Evolutionary conservation across 2,329 filamentous ascomycete species (phyloP), one percentile per base, ranked within the genome.

Genomic region (Stenocarpella maydis): DNA sequence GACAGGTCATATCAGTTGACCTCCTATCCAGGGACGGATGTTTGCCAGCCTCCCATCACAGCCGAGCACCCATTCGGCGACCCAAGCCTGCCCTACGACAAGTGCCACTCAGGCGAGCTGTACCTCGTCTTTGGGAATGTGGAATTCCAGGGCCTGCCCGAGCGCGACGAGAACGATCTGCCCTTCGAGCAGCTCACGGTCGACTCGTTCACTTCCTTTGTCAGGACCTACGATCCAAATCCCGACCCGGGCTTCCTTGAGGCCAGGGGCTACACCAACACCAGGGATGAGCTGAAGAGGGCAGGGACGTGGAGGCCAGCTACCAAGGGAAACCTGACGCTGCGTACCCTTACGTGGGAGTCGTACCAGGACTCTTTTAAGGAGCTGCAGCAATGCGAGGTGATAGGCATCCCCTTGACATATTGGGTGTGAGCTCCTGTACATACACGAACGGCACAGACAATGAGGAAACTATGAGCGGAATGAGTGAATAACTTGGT

Each of bases 41-140:
- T 84, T 0, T 86, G 84, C 82, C 83, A 77, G 76, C 82, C 72
- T 70, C 81, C 75, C 72, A 77, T 58, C 72, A 83, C 67, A 70
- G 72, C 67, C 72, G 75, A 68, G 70, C 81, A 52, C 71, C 81
- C 79, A 0, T 6, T 74, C 28, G 79, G 85, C 53, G 84, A 87
- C 82, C 60, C 87, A 3, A 70, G 67, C 9, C 69, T 71, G 54
- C 75, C 77, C 3, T 82, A 90, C 76, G 85, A 87, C 75, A 83
- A 84, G 34, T 86, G 88, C 70, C 87, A 90, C 73, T 88, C 86
- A 19, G 83, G 86, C 0, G 87, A 90, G 75, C 74, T 86, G 53
- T 82, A 82, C 71, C 87, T 84, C 77, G 78, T 87, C 0, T 88
- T 88, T 74, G 86, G 86, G 3, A 88, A 84, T 69, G 68, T 87